A percentile compares a stretch with the other conserved stretches of the same genome.
Conservation (phyloP, 106 monocot genomes). For the Apostasia shenzhenica region DNA sequence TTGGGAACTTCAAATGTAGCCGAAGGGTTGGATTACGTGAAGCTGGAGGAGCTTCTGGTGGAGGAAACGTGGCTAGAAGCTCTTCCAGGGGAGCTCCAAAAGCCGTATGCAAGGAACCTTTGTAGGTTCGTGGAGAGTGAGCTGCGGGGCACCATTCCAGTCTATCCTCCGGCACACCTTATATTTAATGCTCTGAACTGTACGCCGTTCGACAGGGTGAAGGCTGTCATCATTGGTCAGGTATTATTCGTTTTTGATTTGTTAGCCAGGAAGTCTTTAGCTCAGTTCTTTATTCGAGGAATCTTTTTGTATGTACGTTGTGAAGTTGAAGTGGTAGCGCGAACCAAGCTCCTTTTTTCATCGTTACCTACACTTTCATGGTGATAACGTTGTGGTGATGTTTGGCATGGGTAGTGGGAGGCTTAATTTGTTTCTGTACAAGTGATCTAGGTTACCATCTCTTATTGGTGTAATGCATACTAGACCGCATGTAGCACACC, state of each 20-base stretch:
- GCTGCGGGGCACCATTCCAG: constrained; percentile 43
- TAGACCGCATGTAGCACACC: too few species aligned
- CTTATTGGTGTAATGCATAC: too few species aligned
- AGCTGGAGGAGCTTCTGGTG: constrained; percentile 88
- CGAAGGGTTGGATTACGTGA: constrained; percentile 32
- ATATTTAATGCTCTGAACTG: constrained; percentile 87
- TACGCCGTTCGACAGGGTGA: constrained; percentile 68
- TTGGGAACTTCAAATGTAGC: constrained; percentile 10
- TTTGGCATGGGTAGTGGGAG: too few species aligned
- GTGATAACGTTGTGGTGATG: too few species aligned
- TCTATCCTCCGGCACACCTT: constrained; percentile 76
- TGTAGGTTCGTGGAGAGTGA: constrained; percentile 76
- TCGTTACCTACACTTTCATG: too few species aligned
- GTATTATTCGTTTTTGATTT: constrained; percentile 15
- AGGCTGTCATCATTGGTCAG: constrained; percentile 94
- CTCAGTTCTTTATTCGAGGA: too few species aligned
- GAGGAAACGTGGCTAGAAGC: constrained; percentile 72
- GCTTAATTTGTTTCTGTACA: too few species aligned
- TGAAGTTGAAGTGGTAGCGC: too few species aligned
- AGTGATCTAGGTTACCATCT: too few species aligned
- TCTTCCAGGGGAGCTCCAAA: constrained; percentile 63
- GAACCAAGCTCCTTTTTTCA: too few species aligned
- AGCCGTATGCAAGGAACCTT: constrained; percentile 70
- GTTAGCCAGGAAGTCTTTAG: too few species aligned
- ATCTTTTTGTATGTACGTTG: too few species aligned